These are phyloP conservation scores for Vitis hybrid DNA, from an alignment of 177 flowering plant species.

Conservation along the genomic window DNA sequence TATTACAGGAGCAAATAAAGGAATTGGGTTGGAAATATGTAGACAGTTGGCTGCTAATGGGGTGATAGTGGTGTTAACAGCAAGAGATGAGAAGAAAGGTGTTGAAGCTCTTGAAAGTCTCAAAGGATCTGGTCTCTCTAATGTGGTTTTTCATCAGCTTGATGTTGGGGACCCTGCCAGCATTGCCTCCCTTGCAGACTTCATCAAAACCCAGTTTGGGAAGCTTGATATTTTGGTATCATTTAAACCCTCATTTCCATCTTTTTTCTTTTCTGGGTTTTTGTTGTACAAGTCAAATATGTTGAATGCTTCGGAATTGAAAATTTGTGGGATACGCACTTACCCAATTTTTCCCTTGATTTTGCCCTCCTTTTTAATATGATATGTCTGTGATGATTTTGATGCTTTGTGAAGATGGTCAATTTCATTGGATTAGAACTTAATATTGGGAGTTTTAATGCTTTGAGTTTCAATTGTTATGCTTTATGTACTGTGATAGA, in stretches of 20 bases:
- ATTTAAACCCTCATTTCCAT: not conserved
- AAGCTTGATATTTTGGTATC: slow-evolving; percentile 40
- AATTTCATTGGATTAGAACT: too few species aligned
- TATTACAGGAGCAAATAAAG: not conserved
- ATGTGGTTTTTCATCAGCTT: slow-evolving; percentile 18
- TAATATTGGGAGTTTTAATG: too few species aligned
- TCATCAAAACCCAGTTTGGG: slow-evolving; percentile 32
- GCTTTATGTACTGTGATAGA: too few species aligned
- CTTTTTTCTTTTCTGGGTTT: too few species aligned
- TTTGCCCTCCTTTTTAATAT: too few species aligned
- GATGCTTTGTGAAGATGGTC: too few species aligned
- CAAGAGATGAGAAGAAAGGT: slow-evolving; percentile 3
- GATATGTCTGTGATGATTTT: too few species aligned
- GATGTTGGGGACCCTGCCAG: slow-evolving; percentile 27
- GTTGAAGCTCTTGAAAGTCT: slow-evolving; percentile 26
- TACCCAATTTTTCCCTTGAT: too few species aligned
- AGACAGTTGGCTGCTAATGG: slow-evolving; percentile 18
- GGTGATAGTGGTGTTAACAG: not conserved
- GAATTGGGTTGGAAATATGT: slow-evolving; percentile 28
- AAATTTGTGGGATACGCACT: too few species aligned
- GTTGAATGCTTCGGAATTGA: too few species aligned
- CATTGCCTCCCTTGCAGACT: slow-evolving; percentile 25
- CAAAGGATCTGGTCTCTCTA: slow-evolving; percentile 5
- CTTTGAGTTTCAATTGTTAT: too few species aligned
- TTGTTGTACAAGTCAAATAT: too few species aligned